A percentile compares a stretch with the other conserved stretches of the same genome.
Evolutionary conservation across 371 early-diverging fungal species (phyloP).

Genomic region (Rhizopus arrhizus): DNA sequence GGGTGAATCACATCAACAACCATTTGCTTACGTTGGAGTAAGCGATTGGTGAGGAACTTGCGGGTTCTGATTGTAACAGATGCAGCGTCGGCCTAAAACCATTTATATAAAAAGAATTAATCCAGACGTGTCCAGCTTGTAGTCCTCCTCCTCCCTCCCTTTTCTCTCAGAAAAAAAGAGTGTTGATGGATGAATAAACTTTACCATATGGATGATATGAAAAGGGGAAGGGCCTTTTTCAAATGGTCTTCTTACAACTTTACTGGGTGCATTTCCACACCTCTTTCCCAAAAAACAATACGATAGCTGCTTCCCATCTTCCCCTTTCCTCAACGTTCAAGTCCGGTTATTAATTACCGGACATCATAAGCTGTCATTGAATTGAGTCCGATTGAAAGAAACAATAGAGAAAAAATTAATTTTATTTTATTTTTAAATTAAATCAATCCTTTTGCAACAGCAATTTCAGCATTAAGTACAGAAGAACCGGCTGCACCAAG

Average conservation of each 20-base stretch:
- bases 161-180: too few relatives aligned
- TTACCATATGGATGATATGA: slow-evolving; percentile 23
- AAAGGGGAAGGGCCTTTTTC: slow-evolving; percentile 19
- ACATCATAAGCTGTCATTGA: too few relatives aligned
- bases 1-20: slow-evolving; percentile 97
- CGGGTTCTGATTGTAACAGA: slow-evolving; percentile 96
- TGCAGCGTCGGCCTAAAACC: slow-evolving; percentile 67
- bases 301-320: too few relatives aligned
- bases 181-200: slow-evolving; percentile 12
- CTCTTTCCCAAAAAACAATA: too few relatives aligned
- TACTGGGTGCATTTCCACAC: neutral
- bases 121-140: too few relatives aligned
- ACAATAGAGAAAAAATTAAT: neutral
- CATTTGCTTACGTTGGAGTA: slow-evolving; percentile 98
- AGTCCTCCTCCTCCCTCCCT: too few relatives aligned
- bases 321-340: too few relatives aligned
- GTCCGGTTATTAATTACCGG: too few relatives aligned
- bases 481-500: slow-evolving; percentile 96
- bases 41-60: slow-evolving; percentile 98
- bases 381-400: too few relatives aligned
- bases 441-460: slow-evolving; percentile 76
- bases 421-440: slow-evolving; percentile 20
- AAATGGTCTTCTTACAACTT: slow-evolving; percentile 9
- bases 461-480: slow-evolving; percentile 94
- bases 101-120: neutral